Conservation (phyloP, 345 rosid genomes). For the Lepidium didymum region DNA sequence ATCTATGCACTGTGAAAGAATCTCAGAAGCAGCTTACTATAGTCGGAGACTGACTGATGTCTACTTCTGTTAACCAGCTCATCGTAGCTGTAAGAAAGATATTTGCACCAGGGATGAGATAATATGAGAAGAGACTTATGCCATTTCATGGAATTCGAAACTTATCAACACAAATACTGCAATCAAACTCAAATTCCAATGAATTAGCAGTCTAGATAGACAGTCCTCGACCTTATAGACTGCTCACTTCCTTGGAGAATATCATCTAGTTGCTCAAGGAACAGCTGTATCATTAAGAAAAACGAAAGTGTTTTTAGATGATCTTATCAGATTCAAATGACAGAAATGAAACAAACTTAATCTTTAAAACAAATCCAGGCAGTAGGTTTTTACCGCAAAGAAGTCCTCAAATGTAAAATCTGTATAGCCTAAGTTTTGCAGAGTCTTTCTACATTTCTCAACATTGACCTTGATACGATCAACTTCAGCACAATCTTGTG, state of each 20-base stretch:
- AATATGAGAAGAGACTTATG: background rate
- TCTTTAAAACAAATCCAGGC: background rate
- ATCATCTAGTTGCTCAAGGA: conserved; percentile 83
- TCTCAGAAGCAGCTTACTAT: conserved; percentile 47
- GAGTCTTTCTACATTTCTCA: conserved; percentile 88
- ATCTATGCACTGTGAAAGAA: conserved; percentile 1
- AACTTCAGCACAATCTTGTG: conserved; percentile 79
- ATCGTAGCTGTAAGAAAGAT: conserved; percentile 49
- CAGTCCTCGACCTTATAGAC: conserved; percentile 52
- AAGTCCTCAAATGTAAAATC: conserved; percentile 98
- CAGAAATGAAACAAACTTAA: background rate
- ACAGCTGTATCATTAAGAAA: conserved; percentile 51
- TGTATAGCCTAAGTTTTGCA: conserved; percentile 81
- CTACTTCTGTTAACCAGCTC: conserved; percentile 78
- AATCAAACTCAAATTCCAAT: background rate
- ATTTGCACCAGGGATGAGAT: background rate
- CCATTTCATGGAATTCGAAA: background rate
- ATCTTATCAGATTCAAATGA: background rate
- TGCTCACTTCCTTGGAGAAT: conserved; percentile 77
- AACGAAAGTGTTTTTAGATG: background rate
- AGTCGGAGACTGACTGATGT: conserved; percentile 89
- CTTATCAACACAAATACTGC: background rate
- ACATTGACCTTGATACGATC: conserved; percentile 73
- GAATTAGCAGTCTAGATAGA: background rate
- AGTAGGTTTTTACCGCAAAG: conserved; percentile 60